A percentile compares a stretch with the other conserved stretches of the same genome.
These are phyloP conservation scores for Ilex asprella DNA, from an alignment of 257 asterid genomes.

Conservation along the genomic window DNA sequence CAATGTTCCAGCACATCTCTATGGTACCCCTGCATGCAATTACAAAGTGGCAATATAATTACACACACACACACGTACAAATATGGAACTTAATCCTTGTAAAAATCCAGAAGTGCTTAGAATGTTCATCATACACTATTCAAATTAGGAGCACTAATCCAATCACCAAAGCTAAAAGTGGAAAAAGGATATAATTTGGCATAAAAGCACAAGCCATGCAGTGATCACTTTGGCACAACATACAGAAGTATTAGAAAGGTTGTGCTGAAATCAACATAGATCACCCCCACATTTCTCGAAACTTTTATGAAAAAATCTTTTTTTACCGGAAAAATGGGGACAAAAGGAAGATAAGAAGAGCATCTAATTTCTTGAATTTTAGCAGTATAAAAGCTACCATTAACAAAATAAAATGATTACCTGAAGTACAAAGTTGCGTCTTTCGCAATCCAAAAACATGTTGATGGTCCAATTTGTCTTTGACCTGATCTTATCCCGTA, in stretches of 20 bases:
- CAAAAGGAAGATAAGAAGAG: background rate
- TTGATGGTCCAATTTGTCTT: slow-evolving; percentile 74
- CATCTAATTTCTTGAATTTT: background rate
- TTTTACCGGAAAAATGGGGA: background rate
- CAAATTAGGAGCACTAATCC: too few species aligned
- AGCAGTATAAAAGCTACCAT: background rate
- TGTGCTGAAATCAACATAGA: too few species aligned
- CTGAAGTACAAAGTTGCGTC: slow-evolving; percentile 92
- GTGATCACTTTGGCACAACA: too few species aligned
- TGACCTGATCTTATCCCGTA: slow-evolving; percentile 66
- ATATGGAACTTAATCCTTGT: too few species aligned
- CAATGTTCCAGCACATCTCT: slow-evolving; percentile 60
- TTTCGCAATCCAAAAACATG: slow-evolving; percentile 90
- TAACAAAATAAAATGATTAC: slow-evolving; percentile 26
- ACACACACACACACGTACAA: background rate
- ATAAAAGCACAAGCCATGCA: too few species aligned
- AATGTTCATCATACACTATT: too few species aligned
- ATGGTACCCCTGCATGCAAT: slow-evolving; percentile 68
- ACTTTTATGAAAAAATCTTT: background rate
- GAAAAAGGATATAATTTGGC: too few species aligned
- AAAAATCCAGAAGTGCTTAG: too few species aligned
- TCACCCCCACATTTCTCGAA: background rate
- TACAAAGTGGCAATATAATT: background rate
- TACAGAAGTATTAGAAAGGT: too few species aligned
- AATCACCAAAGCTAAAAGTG: too few species aligned